phyloP scores from a whole-genome alignment of 2,329 filamentous ascomycete species.

The Laburnicola sp. region DNA sequence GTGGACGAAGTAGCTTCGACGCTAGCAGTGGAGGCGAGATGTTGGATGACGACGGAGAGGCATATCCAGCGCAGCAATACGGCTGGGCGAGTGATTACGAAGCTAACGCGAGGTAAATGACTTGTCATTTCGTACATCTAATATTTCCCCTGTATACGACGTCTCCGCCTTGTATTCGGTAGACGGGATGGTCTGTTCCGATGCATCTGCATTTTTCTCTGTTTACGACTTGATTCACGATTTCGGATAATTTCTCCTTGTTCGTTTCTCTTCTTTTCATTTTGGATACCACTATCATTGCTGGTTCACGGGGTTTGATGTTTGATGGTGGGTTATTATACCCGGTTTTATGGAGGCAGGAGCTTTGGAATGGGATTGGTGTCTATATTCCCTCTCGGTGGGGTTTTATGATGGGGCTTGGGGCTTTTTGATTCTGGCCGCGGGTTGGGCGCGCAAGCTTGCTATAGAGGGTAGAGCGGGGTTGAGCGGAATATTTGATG shows the following conservation, averaged over 20 bases:
- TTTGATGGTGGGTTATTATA: background rate
- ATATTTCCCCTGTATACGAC: slow-evolving; percentile 21
- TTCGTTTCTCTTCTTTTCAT: slow-evolving; percentile 36
- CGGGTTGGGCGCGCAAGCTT: no score
- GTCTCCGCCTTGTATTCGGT: slow-evolving; percentile 38
- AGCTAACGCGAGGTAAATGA: slow-evolving; percentile 22
- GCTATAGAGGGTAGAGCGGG: no score
- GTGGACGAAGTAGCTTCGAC: slow-evolving; percentile 79
- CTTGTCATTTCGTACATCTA: slow-evolving; percentile 3
- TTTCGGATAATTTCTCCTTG: slow-evolving; percentile 10
- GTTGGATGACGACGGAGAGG: slow-evolving; percentile 69
- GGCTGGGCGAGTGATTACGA: slow-evolving; percentile 44
- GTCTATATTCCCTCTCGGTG: no score
- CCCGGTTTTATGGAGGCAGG: background rate
- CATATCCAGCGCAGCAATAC: slow-evolving; percentile 35
- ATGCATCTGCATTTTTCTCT: slow-evolving; percentile 18
- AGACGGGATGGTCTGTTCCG: background rate
- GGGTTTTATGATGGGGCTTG: no score
- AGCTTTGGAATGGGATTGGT: background rate
- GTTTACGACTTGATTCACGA: slow-evolving; percentile 11
- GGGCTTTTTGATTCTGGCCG: no score
- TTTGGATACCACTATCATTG: slow-evolving; percentile 25
- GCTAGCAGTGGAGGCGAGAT: slow-evolving; percentile 68
- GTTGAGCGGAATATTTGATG: no score
- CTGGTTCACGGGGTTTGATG: slow-evolving; percentile 1